Evolutionary conservation across 352 stramenopile genomes (phyloP), one percentile per base, ranked within the genome.

Genomic region (Globisporangium uncinulatum): DNA sequence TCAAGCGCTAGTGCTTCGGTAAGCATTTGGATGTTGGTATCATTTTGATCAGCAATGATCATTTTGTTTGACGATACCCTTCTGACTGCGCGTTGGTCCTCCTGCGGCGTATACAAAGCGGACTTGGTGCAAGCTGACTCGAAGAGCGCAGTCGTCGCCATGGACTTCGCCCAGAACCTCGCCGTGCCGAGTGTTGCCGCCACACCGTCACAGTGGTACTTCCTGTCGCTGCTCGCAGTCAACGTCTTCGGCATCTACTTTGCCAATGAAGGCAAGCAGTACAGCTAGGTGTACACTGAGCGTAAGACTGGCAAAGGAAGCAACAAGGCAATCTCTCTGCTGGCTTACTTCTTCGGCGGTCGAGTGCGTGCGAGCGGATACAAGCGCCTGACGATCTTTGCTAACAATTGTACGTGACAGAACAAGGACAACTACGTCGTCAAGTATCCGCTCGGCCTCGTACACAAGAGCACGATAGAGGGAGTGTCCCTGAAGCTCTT

Each of bases 221-320:
- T 4, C 24, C 24, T 29, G 24, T 29, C 24, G 4, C 24, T 29
- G 2, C 24, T 29, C 4, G 24, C 1, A 1, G 56, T 67, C 15
- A 66, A 47, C 29, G 19, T 62, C 9, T 70, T 70, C 13, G 55
- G 63, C 8, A 58, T 61, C 13, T 59, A 49, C 20, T 46, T 62
- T 31, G 59, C 46, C 9, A 61, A 65, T 24, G 34, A 59, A 17
- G 24, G 37, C 2, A 52, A 39, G 20, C 55, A 67, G 24, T 54
- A 31, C 13, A 56, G 56, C 41, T 66, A 63, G 15, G 8, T 61
- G 9, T 61, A 63, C 21, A 36, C 55, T 11, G 51, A 63, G 13
- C 32, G 31, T 14, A 11, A 36, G 0, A 37, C 45, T 36, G 17
- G 45, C 45, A 51, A 51, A 37, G 19, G 45, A 9, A 34, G 1